Evolutionary conservation across 768 basidiomycete genomes (phyloP), one percentile per base, ranked within the genome.

Genomic region (Tulasnella calospora): DNA sequence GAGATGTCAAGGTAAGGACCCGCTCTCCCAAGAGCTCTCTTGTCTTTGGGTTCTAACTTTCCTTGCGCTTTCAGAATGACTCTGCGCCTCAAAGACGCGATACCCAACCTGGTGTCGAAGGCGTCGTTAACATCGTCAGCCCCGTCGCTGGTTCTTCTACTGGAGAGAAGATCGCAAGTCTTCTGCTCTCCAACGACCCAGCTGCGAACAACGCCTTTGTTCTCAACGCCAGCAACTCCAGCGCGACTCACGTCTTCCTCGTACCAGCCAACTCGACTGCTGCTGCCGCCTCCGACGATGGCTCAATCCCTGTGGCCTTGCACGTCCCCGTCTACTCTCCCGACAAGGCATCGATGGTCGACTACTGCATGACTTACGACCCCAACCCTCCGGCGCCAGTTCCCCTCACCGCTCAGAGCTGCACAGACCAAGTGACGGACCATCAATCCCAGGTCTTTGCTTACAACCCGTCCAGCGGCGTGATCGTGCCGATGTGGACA

Each of bases 341-440:
- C 33, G 79, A 73, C 12, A 81, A 78, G 15, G 87, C 86, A 0
- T 74, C 81, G 33, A 84, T 85, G 81, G 83, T 85, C 77, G 82
- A 84, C 33, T 89, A 86, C 81, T 93, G 92, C 79, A 89, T 88
- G 7, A 92, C 91, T 6, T 92, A 88, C 82, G 86, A 92, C 80
- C 86, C 89, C 3, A 84, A 86, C 38, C 90, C 90, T 2, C 77
- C 84, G 6, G 80, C 83, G 2, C 85, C 88, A 2, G 85, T 86
- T n/a, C 87, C 88, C 5, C 85, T 93, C 82, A 87, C 86, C 7
- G 86, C 89, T 82, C 83, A 86, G 72, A 82, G 81, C 12, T 93
- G 90, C 81, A 79, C 79, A 35, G 79, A 79, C 33, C 71, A 13
- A 69, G 81, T 77, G 75, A 81, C 76, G 33, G 77, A 80, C 9